Evolutionary conservation across 2,329 filamentous ascomycete genomes (phyloP).

Genomic region (Xylaria sp.): DNA sequence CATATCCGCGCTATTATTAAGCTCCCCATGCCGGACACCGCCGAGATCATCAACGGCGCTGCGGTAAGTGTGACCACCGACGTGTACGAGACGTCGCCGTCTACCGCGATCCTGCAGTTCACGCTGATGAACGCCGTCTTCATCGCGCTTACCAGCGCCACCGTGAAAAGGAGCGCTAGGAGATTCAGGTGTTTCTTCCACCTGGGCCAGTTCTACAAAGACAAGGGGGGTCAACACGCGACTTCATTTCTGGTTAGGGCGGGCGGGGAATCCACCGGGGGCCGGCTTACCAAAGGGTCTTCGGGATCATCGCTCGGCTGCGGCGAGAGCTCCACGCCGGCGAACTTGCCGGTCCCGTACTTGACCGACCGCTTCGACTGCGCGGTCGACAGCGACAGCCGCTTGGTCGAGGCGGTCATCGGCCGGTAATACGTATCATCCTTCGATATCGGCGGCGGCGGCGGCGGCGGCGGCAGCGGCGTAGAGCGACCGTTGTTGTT

Average conservation of each 20-base stretch:
- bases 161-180: slow-evolving; percentile 49
- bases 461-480: no score
- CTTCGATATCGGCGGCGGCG: slow-evolving; percentile 27
- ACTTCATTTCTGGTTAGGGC: background rate
- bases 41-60: slow-evolving; percentile 54
- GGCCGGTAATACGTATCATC: slow-evolving; percentile 32
- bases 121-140: slow-evolving; percentile 58
- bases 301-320: slow-evolving; percentile 58
- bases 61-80: slow-evolving; percentile 54
- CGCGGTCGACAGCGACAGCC: slow-evolving; percentile 41
- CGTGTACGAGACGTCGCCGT: slow-evolving; percentile 50
- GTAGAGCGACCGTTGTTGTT: slow-evolving; percentile 8
- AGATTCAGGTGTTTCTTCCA: slow-evolving; percentile 58
- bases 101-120: slow-evolving; percentile 46
- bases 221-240: background rate
- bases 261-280: no score
- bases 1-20: slow-evolving; percentile 48
- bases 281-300: slow-evolving; percentile 54
- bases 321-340: slow-evolving; percentile 52
- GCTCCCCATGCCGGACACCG: slow-evolving; percentile 47
- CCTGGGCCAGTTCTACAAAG: slow-evolving; percentile 58
- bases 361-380: slow-evolving; percentile 46
- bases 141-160: slow-evolving; percentile 51
- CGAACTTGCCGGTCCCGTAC: slow-evolving; percentile 49
- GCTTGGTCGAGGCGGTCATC: slow-evolving; percentile 40